Evolutionary conservation across 2,329 filamentous ascomycete genomes (phyloP), one percentile per base, ranked within the genome.

Genomic region (Aureobasidium pullulans): DNA sequence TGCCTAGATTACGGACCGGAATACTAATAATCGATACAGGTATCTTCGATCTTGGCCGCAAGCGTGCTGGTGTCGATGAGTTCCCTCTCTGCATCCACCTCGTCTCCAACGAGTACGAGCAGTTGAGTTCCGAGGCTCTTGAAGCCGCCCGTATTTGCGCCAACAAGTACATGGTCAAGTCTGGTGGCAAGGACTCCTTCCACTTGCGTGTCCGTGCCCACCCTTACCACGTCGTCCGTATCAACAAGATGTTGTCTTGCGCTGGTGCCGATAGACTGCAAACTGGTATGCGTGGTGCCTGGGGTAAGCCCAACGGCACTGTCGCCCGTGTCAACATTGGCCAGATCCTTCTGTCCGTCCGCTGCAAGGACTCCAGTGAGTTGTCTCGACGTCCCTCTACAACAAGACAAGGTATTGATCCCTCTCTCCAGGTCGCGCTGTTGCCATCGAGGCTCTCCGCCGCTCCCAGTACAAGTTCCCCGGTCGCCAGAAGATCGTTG

Each of bases 171-270:
- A 80, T 87, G 68, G 84, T 86, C 75, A 86, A 86, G 79, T 77
- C 80, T 69, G 79, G 81, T 71, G 84, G 84, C 76, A 87, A 87
- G 79, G 84, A 87, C 82, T 81, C 81, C 77, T 86, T 87, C 83
- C 84, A 87, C 76, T 75, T 87, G 65, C 84, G 84, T 68, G 82
- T 86, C 73, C 84, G 94, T 76, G 92, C 91, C 75, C 94, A 99
- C 86, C 94, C 94, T 69, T 99, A 90, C 90, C 94, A 99, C 85
- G 94, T 99, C 81, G 89, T 99, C 85, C 94, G 94, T 82, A 99
- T 99, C 92, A 99, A 99, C 91, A 99, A 99, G 89, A 99, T 99
- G 94, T 93, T 99, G 90, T 97, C 94, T 77, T 99, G 94, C 81
- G 94, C 94, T 75, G 94, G 94, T 86, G 94, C 94, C 87, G 94